Base-by-base conservation (phyloP, 257 asterid genomes). In the Salvia hispanica region DNA sequence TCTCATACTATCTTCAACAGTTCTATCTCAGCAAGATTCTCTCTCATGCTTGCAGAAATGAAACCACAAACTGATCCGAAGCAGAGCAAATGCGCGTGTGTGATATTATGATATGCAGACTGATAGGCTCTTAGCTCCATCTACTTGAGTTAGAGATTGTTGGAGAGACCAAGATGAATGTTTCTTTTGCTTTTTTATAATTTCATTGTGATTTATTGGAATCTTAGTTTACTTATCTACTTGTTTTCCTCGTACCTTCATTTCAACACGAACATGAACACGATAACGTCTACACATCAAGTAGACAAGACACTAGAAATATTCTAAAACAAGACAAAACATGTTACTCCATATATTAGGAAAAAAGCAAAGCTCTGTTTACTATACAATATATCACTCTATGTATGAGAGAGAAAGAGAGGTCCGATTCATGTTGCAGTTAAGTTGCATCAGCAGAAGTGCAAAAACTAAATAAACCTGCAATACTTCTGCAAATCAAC, bases 71-170 rank as follows among this genome's bases (percentile, higher is more conserved):
- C 54, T 47, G 86, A 88, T 70, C 45, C 74, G 36, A 77, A 83
- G 77, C 91, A 79, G 77, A 82, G 77, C 71, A 85, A 63, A 69
- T 91, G 97, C 70, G 75, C 79, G n/a, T 91, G 97, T 61, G 77
- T 82, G 69, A 88, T 88, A 78, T 78, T 88, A 80, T 91, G 88
- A 91, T 70, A 55, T 39, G 72, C 76, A 64, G 78, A 75, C 66
- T 40, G 59, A 55, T 64, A 34, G 65, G 58, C 46, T 7, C 18
- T 34, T 34, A 45, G 31, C 25, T 34, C 45, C 61, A 63, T 42
- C 39, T 48, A 56, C 45, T 43, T 68, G 33, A 34, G 39, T 34
- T 34, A 5, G 56, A n/a, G 31, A 25, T 25, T 40, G 42, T 15
- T 36, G 21, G 31, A 25, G 31, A 25, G 31, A 25, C 31, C 3